These are phyloP conservation scores for Osmanthus fragrans DNA, from an alignment of 257 asterid genomes.

Conservation along the genomic window DNA sequence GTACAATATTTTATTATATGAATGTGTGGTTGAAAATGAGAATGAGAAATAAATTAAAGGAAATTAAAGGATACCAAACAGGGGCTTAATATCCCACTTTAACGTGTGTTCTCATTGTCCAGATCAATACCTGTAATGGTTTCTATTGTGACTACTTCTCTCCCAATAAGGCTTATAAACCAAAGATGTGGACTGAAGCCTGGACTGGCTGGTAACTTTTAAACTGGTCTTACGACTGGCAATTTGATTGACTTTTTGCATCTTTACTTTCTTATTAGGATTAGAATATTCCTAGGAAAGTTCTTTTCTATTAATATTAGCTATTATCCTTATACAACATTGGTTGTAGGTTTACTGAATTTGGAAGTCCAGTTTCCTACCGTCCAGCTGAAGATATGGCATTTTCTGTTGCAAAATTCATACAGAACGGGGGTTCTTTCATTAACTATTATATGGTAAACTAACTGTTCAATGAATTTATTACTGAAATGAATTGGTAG, in stretches of 20 bases:
- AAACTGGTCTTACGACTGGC: neutral
- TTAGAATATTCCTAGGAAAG: neutral
- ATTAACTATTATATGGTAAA: conserved; percentile 89
- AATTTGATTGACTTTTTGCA: neutral
- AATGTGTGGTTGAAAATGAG: too few species aligned
- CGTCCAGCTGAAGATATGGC: conserved; percentile 96
- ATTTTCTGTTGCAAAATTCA: conserved; percentile 82
- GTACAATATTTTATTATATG: too few species aligned
- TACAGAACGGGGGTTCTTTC: conserved; percentile 86
- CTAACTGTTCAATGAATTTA: neutral
- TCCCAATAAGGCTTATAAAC: conserved; percentile 78
- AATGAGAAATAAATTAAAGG: too few species aligned
- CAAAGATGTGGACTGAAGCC: conserved; percentile 99
- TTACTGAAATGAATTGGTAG: too few species aligned
- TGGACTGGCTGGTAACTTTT: conserved; percentile 88
- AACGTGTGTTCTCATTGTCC: conserved; percentile 21
- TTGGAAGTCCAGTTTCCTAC: conserved; percentile 82
- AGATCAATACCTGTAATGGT: conserved; percentile 97
- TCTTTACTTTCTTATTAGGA: neutral
- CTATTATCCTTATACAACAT: neutral
- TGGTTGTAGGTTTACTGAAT: conserved; percentile 77
- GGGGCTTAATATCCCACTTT: neutral
- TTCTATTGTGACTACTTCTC: conserved; percentile 15
- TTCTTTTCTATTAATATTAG: neutral
- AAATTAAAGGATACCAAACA: too few species aligned